Base-by-base conservation (phyloP, 1,139 yeast genomes). In the Diutina catenulata region DNA sequence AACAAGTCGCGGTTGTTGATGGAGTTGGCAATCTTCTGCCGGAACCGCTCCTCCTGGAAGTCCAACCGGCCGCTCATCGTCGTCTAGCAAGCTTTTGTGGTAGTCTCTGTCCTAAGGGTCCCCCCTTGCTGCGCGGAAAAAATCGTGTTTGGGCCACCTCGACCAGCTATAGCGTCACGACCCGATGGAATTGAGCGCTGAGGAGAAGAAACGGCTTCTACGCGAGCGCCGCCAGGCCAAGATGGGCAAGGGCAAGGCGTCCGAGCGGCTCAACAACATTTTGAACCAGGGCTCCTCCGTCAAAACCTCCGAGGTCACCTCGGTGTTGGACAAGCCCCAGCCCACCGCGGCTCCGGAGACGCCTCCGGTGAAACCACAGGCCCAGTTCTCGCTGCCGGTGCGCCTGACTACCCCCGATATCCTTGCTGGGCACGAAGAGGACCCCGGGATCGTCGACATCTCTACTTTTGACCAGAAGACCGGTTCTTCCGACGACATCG, bases 151-250 rank as follows among this genome's bases (percentile, higher is more conserved):
- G n/a, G n/a, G n/a, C n/a, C n/a, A n/a, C n/a, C n/a, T n/a, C n/a
- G n/a, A n/a, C n/a, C n/a, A n/a, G n/a, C n/a, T n/a, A n/a, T n/a
- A n/a, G n/a, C n/a, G n/a, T n/a, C 42, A 39, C 42, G 42, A n/a
- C 15, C 40, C 44, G 43, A 43, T 44, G 26, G 45, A 43, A 33
- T 21, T 70, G 38, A 53, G 70, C 23, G 80, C 77, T 4, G 80
- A 76, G 33, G 88, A 80, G 49, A 78, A 74, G 57, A 71, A 78
- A 48, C 62, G 65, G 41, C 49, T 76, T 22, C 57, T 80, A 28
- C 67, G 87, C 43, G 87, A 80, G 50, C 68, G 86, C 51, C 66
- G 88, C 47, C 80, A 76, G 38, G 80, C 82, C 46, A 80, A 78
- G 53, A 69, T 80, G 65, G 63, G 68, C 39, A 63, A 70, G 43